Evolutionary conservation across 352 stramenopile genomes (phyloP).

Genomic region (Phytophthora pini): DNA sequence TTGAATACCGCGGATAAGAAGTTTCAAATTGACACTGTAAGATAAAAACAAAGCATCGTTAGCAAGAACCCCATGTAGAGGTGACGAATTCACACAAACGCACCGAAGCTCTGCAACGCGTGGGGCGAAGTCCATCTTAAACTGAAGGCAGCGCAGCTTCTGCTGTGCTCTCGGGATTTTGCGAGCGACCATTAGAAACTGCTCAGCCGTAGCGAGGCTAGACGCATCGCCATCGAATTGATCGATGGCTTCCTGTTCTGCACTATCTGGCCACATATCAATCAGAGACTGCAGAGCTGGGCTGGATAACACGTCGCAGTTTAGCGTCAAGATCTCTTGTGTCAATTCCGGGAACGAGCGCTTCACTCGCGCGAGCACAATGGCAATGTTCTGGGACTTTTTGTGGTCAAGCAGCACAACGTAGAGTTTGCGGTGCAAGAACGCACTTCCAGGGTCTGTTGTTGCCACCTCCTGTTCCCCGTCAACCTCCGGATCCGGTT

Average conservation of each 20-base stretch:
- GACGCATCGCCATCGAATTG: constrained; percentile 60
- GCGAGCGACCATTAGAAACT: constrained; percentile 71
- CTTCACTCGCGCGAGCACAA: constrained; percentile 81
- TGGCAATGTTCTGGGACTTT: constrained; percentile 88
- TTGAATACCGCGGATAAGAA: constrained; percentile 71
- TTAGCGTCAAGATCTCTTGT: constrained; percentile 66
- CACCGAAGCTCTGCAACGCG: constrained; percentile 79
- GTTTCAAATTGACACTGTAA: constrained; percentile 59
- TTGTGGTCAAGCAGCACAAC: constrained; percentile 82
- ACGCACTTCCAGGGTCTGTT: constrained; percentile 23
- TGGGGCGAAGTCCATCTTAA: constrained; percentile 77
- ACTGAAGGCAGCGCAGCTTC: constrained; percentile 78
- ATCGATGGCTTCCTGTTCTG: constrained; percentile 76
- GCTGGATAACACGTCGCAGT: constrained; percentile 67
- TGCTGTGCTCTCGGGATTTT: constrained; percentile 72
- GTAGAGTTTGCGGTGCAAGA: constrained; percentile 55
- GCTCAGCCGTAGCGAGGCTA: constrained; percentile 65
- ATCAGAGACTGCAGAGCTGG: constrained; percentile 78
- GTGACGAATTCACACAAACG: constrained; percentile 8
- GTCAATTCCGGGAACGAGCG: constrained; percentile 62
- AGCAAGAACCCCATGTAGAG: constrained; percentile 5
- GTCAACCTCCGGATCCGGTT: constrained; percentile 28
- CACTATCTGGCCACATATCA: constrained; percentile 83
- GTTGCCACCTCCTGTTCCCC: constrained; percentile 8
- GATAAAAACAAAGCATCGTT: constrained; percentile 1